These are phyloP conservation scores for Ascomycota sp. DNA, from an alignment of 2,329 filamentous ascomycete genomes.

Conservation along the genomic window DNA sequence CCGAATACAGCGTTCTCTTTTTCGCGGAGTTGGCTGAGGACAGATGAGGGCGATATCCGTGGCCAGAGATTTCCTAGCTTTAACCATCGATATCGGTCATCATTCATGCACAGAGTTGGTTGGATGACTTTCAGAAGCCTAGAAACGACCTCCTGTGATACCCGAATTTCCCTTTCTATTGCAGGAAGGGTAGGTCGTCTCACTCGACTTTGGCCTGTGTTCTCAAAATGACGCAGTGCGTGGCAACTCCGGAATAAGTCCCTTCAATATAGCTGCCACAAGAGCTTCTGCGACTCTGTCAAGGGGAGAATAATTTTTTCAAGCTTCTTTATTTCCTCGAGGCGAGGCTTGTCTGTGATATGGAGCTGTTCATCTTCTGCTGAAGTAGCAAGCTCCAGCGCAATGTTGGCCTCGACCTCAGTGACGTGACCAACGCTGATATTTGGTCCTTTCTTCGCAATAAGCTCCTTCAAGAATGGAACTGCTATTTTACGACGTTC, in stretches of 20 bases:
- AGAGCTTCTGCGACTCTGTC: neutral
- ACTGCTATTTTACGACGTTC: neutral
- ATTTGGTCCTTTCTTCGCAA: neutral
- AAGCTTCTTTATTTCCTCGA: neutral
- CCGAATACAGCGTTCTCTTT: conserved; percentile 9
- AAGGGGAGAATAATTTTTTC: conserved; percentile 1
- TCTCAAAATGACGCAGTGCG: neutral
- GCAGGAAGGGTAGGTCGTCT: neutral
- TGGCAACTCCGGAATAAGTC: conserved; percentile 3
- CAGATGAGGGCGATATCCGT: conserved; percentile 15
- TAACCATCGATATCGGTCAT: conserved; percentile 15
- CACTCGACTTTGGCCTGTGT: neutral
- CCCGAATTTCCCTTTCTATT: neutral
- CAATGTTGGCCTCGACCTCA: no score
- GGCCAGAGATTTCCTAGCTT: conserved; percentile 22
- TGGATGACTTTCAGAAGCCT: neutral
- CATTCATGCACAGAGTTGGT: neutral
- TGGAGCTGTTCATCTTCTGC: neutral
- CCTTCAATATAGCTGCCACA: conserved; percentile 4
- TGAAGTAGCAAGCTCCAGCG: no score
- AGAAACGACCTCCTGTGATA: neutral
- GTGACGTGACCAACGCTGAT: no score
- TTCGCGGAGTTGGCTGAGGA: conserved; percentile 25
- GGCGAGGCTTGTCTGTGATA: neutral
- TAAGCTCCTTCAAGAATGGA: neutral